Percentiles rank a stretch among this genome's conserved stretches.
Evolutionary conservation across 83 land plant genomes (phyloP).

Genomic region (Diphasiastrum complanatum): DNA sequence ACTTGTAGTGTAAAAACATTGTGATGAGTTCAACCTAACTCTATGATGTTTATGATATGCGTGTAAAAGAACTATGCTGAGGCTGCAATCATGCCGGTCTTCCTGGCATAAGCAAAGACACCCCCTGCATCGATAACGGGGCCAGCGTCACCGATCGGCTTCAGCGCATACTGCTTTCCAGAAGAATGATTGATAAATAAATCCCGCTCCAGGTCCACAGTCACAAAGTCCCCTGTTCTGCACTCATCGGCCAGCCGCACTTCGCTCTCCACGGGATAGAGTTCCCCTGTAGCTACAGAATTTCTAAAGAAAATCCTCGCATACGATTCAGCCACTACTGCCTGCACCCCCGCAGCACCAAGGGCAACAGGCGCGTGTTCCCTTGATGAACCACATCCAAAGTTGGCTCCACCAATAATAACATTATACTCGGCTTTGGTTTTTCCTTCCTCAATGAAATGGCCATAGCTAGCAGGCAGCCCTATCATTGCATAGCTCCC

Average conservation of each 20-base stretch:
- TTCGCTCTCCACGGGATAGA: conserved; percentile 82
- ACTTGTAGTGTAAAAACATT: no score
- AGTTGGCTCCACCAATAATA: conserved; percentile 78
- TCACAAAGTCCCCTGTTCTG: conserved; percentile 74
- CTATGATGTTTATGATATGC: no score
- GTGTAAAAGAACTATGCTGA: no score
- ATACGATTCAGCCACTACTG: conserved; percentile 86
- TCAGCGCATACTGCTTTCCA: conserved; percentile 73
- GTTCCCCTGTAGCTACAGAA: conserved; percentile 92
- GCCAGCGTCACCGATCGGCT: conserved; percentile 95
- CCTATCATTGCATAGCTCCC: conserved; percentile 81
- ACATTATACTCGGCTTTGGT: conserved; percentile 47
- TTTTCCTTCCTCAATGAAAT: conserved; percentile 57
- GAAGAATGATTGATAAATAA: conserved; percentile 70
- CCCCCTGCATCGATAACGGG: conserved; percentile 99
- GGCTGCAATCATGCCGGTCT: conserved; percentile 82
- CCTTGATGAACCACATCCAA: conserved; percentile 98
- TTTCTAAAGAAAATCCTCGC: conserved; percentile 92
- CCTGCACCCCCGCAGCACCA: conserved; percentile 80
- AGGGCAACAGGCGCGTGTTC: conserved; percentile 98
- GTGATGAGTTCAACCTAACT: no score
- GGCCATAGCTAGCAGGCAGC: conserved; percentile 54
- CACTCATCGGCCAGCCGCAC: conserved; percentile 72
- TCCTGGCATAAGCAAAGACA: conserved; percentile 85
- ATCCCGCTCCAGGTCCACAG: conserved; percentile 57